Conservation (phyloP, 2,329 filamentous ascomycete species). For the Pseudocercospora crystallina region DNA sequence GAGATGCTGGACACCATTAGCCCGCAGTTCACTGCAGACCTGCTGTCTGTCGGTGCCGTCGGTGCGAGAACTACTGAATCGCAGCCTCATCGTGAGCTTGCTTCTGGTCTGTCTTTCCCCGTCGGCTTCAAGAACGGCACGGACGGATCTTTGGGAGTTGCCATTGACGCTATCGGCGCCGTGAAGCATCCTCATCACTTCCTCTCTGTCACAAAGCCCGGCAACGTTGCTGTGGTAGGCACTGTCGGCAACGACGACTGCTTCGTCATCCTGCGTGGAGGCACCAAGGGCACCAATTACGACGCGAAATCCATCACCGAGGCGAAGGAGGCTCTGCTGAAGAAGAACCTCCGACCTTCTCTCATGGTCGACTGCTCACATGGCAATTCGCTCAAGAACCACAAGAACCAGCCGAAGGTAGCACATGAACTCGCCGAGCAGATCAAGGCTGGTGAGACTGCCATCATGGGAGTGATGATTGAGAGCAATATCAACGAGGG, state of each 20-base stretch:
- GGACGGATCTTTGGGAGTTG: slow-evolving; percentile 83
- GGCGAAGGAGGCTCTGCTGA: slow-evolving; percentile 74
- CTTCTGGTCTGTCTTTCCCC: slow-evolving; percentile 91
- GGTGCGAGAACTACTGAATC: slow-evolving; percentile 96
- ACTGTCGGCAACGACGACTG: slow-evolving; percentile 95
- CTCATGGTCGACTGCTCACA: slow-evolving; percentile 99
- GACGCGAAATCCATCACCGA: slow-evolving; percentile 80
- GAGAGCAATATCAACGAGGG: slow-evolving; percentile 96
- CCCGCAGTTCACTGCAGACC: slow-evolving; percentile 91
- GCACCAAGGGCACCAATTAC: slow-evolving; percentile 91
- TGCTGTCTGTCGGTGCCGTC: slow-evolving; percentile 87
- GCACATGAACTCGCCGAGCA: slow-evolving; percentile 79
- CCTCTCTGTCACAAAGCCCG: slow-evolving; percentile 94
- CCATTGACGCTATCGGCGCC: slow-evolving; percentile 92
- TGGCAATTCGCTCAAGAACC: slow-evolving; percentile 81
- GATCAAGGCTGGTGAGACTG: slow-evolving; percentile 77
- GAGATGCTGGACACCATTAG: slow-evolving; percentile 99
- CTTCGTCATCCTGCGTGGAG: slow-evolving; percentile 92
- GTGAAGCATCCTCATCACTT: slow-evolving; percentile 94
- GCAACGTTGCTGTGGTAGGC: slow-evolving; percentile 89
- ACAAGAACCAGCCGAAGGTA: slow-evolving; percentile 96
- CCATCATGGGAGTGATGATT: slow-evolving; percentile 97
- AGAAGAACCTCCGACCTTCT: slow-evolving; percentile 68
- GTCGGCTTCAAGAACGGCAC: slow-evolving; percentile 99
- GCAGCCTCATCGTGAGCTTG: slow-evolving; percentile 91